Percentiles rank a stretch among this genome's conserved stretches.
These are phyloP conservation scores for Fusarium miscanthi DNA, from an alignment of 2,329 filamentous ascomycete species.

Conservation along the genomic window DNA sequence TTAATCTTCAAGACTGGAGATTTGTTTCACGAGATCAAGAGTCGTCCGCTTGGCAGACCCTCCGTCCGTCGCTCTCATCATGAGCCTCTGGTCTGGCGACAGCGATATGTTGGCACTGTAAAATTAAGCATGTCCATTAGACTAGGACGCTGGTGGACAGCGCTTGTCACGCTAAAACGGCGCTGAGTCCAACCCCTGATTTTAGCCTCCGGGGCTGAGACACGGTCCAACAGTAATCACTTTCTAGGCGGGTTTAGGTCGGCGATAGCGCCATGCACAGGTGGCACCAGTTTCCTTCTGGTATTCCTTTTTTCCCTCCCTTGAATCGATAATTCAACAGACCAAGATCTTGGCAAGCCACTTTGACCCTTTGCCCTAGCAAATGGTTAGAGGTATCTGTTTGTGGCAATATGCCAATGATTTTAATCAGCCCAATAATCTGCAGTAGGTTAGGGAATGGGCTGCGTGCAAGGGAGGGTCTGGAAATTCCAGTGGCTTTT, in stretches of 20 bases:
- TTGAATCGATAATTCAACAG: conserved; percentile 1
- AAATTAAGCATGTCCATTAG: not conserved
- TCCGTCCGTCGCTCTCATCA: no score
- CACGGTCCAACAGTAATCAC: not conserved
- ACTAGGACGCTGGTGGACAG: not conserved
- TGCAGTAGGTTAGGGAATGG: not conserved
- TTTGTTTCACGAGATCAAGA: not conserved
- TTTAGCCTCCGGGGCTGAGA: not conserved
- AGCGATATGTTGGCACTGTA: not conserved
- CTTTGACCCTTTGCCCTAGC: not conserved
- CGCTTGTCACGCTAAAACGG: not conserved
- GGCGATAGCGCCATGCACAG: not conserved
- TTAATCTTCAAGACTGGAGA: not conserved
- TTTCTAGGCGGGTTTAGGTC: not conserved
- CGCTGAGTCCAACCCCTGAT: not conserved
- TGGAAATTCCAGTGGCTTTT: conserved; percentile 23
- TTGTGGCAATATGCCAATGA: not conserved
- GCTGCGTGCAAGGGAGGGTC: conserved; percentile 8
- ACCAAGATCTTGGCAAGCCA: conserved; percentile 4
- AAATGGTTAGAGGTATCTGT: not conserved
- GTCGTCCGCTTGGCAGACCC: not conserved
- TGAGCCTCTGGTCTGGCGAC: not conserved
- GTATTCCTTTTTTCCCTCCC: conserved; percentile 13
- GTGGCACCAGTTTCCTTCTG: not conserved
- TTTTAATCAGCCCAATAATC: not conserved